Base-by-base conservation (phyloP, 306 rosid genomes). In the Prunus fruticosa region DNA sequence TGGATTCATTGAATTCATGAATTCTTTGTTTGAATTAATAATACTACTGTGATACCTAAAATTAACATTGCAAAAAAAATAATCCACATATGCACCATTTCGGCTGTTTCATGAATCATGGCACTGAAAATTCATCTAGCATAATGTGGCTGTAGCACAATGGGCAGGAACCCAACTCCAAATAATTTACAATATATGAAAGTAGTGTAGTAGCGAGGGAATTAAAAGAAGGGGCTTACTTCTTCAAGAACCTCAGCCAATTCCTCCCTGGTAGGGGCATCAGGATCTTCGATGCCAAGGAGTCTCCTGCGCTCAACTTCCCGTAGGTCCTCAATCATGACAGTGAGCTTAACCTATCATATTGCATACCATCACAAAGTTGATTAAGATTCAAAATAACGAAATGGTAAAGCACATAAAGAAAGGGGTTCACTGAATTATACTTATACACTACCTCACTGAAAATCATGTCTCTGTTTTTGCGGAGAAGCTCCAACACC, bases 271-370 rank as follows among this genome's bases (percentile, higher is more conserved):
- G 97, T 81, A 18, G 97, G 97, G 72, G 84, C 78, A 78, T 95
- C 97, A 11, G 83, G 78, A 53, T 92, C 91, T 80, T 95, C 98
- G n/a, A 88, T 89, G 52, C 98, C 98, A 69, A 95, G 98, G 41
- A 95, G 78, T 78, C 92, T 84, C 85, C 85, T 85, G 76, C 98
- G 89, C 87, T 95, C 98, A 64, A 87, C 85, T 67, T 95, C 98
- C 75, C 98, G 80, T 8, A 96, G 97, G 81, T 95, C 98, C 87
- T 95, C 98, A 86, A 95, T 95, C 90, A 86, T 82, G 60, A 95
- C 64, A 63, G 98, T 95, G 54, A 95, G 81, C 76, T 95, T 95
- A 62, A 95, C 96, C 98, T 95, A 67, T 54, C 20, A 58, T 11
- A 58, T 58, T 4, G 14, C 56, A 73, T 16, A 43, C 9, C 77